Evolutionary conservation across 306 rosid genomes (phyloP).

Genomic region (Trifolium fragiferum): DNA sequence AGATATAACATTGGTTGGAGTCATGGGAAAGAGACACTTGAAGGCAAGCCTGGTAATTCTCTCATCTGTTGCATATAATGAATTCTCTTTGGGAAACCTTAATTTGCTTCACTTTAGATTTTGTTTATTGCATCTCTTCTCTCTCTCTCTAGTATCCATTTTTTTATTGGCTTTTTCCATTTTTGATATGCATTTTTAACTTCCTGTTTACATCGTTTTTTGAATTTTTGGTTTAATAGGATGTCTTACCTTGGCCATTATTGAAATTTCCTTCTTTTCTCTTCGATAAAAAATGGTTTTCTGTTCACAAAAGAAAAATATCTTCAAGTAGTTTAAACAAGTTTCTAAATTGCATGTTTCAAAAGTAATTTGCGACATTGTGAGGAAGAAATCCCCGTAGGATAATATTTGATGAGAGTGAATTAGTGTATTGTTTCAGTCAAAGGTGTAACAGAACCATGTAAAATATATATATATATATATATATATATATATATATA

Average conservation of each 20-base stretch:
- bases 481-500: neutral
- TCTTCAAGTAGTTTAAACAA: neutral
- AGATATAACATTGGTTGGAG: conserved; percentile 99
- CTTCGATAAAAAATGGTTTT: conserved; percentile 5
- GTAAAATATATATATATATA: conserved; percentile 9
- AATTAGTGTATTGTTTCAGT: conserved; percentile 11
- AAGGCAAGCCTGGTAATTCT: conserved; percentile 82
- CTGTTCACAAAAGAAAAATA: neutral
- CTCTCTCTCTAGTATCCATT: conserved; percentile 10
- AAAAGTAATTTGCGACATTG: conserved; percentile 7
- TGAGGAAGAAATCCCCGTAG: neutral
- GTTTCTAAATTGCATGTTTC: neutral
- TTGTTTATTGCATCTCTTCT: conserved; percentile 21
- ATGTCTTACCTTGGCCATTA: neutral
- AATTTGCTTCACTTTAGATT: neutral
- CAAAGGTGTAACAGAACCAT: neutral
- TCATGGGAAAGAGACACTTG: conserved; percentile 97
- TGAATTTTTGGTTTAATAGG: neutral
- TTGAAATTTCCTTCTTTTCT: neutral
- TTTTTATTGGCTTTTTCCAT: neutral
- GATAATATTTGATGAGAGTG: neutral
- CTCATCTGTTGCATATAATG: conserved; percentile 30
- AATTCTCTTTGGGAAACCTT: conserved; percentile 22
- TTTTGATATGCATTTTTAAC: neutral
- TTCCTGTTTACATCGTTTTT: neutral